Base-by-base conservation (phyloP, 371 early-diverging fungal species). In the Circinella minor region DNA sequence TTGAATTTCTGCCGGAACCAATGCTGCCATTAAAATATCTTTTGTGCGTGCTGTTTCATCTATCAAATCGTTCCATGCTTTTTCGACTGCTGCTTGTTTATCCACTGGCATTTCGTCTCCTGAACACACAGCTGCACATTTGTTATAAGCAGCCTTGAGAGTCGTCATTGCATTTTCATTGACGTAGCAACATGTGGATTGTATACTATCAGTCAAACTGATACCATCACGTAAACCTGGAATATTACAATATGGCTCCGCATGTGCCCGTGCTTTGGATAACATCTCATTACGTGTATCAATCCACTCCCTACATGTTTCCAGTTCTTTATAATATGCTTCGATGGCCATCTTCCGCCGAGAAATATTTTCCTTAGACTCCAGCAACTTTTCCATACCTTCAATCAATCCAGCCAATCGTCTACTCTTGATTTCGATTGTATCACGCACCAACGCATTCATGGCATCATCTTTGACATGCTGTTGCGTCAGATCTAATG, bases 351-450 rank as follows among this genome's bases (percentile, higher is more conserved):
- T 63, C 37, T 71, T 60, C 17, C 78, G 78, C 18, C 81, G 78
- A 20, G 83, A 81, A 5, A 80, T 49, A 11, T 76, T 75, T 62
- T 82, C 83, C 20, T 80, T 82, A 5, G 78, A 72, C 46, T 81
- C 79, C 8, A 85, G 63, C 10, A 82, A 51, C 0, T 71, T 51
- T 36, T 80, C 74, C 34, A 85, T 68, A 34, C 75, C 68, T 1
- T 62, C 63, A 55, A 71, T 71, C 1, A 85, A 39, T 27, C 80
- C 83, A 11, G 68, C 71, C 43, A 85, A 54, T 5, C 76, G 75
- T 4, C 65, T 47, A 34, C 48, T 77, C 14, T 77, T 72, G 6
- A 71, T 75, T 4, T 73, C 66, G 10, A 85, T 66, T 3, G 78
- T 76, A 27, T 81, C 81, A 36, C 70, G 71, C 38, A 85, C 76